Percentiles rank a stretch among this genome's conserved stretches.
Evolutionary conservation across 176 grass and related monocot genomes (phyloP).

Genomic region (Luzula sylvatica): DNA sequence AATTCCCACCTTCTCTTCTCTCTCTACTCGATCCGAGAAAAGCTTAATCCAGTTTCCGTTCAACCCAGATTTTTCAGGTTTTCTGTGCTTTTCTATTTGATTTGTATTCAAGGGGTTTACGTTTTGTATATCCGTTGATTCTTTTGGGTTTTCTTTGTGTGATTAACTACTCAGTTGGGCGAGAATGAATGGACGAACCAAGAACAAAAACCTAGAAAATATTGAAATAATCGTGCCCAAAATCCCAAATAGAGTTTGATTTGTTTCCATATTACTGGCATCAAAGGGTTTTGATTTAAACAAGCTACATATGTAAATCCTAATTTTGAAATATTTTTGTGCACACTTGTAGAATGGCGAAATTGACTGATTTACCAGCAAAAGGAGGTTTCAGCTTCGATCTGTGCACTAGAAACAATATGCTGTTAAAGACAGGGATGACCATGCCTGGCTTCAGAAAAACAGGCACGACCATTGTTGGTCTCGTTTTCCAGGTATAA

Average conservation of each 20-base stretch:
- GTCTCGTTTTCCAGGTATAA: slow-evolving; percentile 64
- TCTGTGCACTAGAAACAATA: slow-evolving; percentile 55
- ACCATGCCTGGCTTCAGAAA: slow-evolving; percentile 55
- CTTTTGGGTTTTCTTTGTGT: neutral
- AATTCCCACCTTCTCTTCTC: neutral
- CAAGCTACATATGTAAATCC: too few species aligned
- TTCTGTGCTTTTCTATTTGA: too few species aligned
- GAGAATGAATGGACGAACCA: neutral
- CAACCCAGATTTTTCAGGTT: too few species aligned
- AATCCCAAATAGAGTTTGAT: too few species aligned
- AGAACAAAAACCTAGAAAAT: too few species aligned
- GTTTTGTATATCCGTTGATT: neutral
- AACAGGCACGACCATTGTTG: slow-evolving; percentile 93
- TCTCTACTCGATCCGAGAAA: slow-evolving; percentile 8
- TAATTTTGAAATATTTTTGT: neutral
- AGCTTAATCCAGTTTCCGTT: neutral
- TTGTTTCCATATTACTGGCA: too few species aligned
- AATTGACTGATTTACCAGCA: slow-evolving; percentile 35
- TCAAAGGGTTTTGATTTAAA: too few species aligned
- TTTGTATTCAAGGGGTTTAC: neutral
- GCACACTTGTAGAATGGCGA: slow-evolving; percentile 44
- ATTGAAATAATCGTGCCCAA: too few species aligned
- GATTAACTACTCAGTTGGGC: neutral
- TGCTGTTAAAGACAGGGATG: slow-evolving; percentile 51
- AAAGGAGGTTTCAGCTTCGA: slow-evolving; percentile 92